Percentiles rank a stretch among this genome's conserved stretches.
Evolutionary conservation across 345 rosid species (phyloP).

Genomic region (Brassica napus): Da-Ae NC_063447.1:14503001-14503500

Average conservation of each 20-base stretch:
- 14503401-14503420: neutral
- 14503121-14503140: constrained; percentile 39
- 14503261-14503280: neutral
- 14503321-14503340: neutral
- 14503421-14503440: constrained; percentile 27
- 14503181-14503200: constrained; percentile 55
- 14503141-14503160: constrained; percentile 43
- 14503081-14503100: neutral
- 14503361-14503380: neutral
- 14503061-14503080: neutral
- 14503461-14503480: constrained; percentile 44
- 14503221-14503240: constrained; percentile 54
- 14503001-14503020: neutral
- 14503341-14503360: neutral
- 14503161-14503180: constrained; percentile 48
- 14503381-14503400: neutral
- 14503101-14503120: neutral
- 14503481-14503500: constrained; percentile 42
- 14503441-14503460: constrained; percentile 42
- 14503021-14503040: neutral
- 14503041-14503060: neutral
- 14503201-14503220: constrained; percentile 65
- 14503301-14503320: neutral
- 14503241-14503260: constrained; percentile 47
- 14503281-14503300: neutral